Base-by-base conservation (phyloP, 176 grass and related monocot species). In the Paspalum vaginatum region DNA sequence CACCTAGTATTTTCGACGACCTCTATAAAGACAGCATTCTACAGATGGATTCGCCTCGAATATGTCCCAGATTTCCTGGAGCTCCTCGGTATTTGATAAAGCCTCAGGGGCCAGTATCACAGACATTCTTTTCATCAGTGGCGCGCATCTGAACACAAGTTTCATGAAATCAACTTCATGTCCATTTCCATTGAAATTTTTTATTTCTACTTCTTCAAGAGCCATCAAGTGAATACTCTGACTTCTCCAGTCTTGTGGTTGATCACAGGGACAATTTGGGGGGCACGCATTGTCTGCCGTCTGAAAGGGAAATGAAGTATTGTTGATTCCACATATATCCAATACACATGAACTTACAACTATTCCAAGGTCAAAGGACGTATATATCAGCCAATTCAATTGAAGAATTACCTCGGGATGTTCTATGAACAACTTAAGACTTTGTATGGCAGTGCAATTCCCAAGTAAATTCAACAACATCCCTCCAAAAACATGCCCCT, bases 101-200 rank as follows among this genome's bases (percentile, higher is more conserved):
- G 39, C 9, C 16, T 45, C 7, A n/a, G 22, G 7, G 17, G 51
- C 1, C 22, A 61, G 12, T 60, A 7, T 39, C 26, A 84, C 6
- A 4, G 32, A 42, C 53, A 84, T 24, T 42, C 6, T 77, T 69
- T 18, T 77, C 74, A 84, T 45, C 56, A 21, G 26, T 54, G 41
- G 64, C 5, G 72, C 52, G 17, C 26, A 52, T 62, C 51, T 40
- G 42, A 84, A 77, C 42, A 84, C 0, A 47, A 84, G 72, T 69
- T 76, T 41, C 20, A 77, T 0, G 26, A 84, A 58, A 48, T 84
- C 48, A 49, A 68, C 27, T 69, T 84, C 73, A 13, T 77, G 18
- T 1, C 10, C 62, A 40, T 5, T 40, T 84, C 25, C 82, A 9
- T 13, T 7, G 3, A 68, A 47, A 77, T 75, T 56, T 14, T 49